Conservation (phyloP, 306 rosid species). For the Gleditsia sinensis region DNA sequence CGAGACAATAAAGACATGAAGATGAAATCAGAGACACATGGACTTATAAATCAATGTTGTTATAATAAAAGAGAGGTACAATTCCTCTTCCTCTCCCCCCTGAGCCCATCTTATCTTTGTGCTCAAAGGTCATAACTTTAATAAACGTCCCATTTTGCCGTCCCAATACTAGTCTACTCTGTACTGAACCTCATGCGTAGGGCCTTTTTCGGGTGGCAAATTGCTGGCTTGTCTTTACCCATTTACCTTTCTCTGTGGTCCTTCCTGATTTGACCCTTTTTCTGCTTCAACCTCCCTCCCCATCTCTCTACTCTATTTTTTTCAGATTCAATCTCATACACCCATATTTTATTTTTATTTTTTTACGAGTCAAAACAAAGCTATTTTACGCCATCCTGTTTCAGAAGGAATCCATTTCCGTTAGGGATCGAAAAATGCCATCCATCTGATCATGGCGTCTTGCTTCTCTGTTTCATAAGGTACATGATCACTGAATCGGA, state of each 20-base stretch:
- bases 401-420: no score
- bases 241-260: neutral
- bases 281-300: no score
- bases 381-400: no score
- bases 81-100: no score
- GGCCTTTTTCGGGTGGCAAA: neutral
- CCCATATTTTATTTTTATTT: no score
- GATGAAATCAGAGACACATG: neutral
- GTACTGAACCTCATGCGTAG: neutral
- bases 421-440: neutral
- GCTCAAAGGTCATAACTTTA: slow-evolving; percentile 14
- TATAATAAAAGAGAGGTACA: neutral
- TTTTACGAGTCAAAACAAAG: neutral
- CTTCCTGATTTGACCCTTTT: neutral
- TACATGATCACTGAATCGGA: neutral
- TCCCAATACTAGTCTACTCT: neutral
- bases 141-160: slow-evolving; percentile 28
- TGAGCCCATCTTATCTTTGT: neutral
- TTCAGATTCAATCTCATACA: neutral
- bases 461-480: no score
- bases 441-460: neutral
- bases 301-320: neutral
- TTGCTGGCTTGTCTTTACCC: neutral
- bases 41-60: neutral
- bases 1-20: slow-evolving; percentile 35